Percentiles rank a stretch among this genome's conserved stretches.
These are phyloP conservation scores for Syzygium syzygioides DNA, from an alignment of 441 rosid genomes.

Conservation along the genomic window DNA sequence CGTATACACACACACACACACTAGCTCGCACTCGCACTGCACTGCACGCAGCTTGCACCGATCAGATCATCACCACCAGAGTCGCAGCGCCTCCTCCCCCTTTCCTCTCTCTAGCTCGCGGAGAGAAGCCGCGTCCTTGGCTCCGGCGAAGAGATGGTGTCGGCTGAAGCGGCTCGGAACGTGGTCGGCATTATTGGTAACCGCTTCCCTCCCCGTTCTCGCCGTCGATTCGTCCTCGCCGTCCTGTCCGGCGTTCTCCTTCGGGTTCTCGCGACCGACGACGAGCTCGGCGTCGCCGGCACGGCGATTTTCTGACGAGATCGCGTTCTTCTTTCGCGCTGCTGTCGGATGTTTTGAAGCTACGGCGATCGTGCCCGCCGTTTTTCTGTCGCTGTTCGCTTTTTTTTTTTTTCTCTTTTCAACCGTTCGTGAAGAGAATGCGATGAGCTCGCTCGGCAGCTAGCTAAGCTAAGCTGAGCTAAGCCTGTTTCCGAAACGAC, in stretches of 20 bases:
- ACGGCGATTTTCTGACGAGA: not conserved
- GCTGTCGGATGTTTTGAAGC: not conserved
- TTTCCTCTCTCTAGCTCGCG: not conserved
- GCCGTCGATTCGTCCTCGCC: no score
- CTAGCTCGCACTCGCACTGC: not conserved
- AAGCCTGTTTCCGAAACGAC: not conserved
- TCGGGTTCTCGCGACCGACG: not conserved
- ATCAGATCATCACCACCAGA: not conserved
- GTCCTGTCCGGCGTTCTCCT: not conserved
- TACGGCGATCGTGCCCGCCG: not conserved
- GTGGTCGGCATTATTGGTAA: constrained; percentile 12
- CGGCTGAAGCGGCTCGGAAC: not conserved
- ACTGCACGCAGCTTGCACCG: not conserved
- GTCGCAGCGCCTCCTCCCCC: not conserved
- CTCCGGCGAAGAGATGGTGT: not conserved
- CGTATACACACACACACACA: no score
- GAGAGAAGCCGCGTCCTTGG: not conserved
- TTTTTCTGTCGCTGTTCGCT: not conserved
- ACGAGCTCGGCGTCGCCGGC: not conserved
- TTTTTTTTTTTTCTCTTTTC: not conserved
- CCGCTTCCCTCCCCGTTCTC: not conserved
- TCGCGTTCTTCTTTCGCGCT: not conserved
- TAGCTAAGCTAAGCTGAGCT: not conserved
- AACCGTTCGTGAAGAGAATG: not conserved
- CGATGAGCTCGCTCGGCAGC: not conserved